Evolutionary conservation across 177 flowering plant genomes (phyloP).

Genomic region (Telopea speciosissima): DNA sequence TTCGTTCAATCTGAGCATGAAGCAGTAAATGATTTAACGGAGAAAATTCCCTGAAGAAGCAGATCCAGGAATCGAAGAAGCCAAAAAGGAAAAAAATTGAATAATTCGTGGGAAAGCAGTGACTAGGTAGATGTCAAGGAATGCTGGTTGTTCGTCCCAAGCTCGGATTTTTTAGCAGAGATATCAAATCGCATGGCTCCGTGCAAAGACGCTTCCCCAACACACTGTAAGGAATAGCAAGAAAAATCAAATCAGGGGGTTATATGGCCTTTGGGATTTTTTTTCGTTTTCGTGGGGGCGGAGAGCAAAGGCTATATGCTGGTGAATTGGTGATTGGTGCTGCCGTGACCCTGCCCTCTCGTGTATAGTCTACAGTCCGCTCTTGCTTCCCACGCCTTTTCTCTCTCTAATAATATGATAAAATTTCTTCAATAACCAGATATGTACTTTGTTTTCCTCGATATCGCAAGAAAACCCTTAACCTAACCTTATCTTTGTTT

Average conservation of each 20-base stretch:
- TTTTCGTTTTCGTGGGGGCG: too few species aligned
- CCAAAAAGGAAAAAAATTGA: not conserved
- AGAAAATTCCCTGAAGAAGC: not conserved
- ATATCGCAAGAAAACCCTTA: too few species aligned
- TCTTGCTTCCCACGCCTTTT: too few species aligned
- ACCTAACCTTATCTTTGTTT: too few species aligned
- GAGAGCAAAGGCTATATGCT: too few species aligned
- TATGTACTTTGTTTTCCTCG: too few species aligned
- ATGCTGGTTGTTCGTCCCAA: not conserved
- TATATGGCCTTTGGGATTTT: not conserved
- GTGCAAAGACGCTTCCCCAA: not conserved
- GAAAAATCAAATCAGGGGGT: not conserved
- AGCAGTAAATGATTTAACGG: not conserved
- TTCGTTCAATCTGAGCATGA: conserved; percentile 11
- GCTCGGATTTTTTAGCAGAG: not conserved
- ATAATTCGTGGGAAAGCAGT: too few species aligned
- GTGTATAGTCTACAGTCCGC: too few species aligned
- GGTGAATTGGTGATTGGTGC: too few species aligned
- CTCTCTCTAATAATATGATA: too few species aligned
- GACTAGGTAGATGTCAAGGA: not conserved
- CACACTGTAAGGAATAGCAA: not conserved
- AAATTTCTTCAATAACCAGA: too few species aligned
- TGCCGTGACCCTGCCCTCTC: too few species aligned
- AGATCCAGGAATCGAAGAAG: not conserved
- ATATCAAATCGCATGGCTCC: not conserved